Percentiles rank a stretch among this genome's conserved stretches.
Conservation (phyloP, 2,329 filamentous ascomycete species). For the Xylariaceae sp. region DNA sequence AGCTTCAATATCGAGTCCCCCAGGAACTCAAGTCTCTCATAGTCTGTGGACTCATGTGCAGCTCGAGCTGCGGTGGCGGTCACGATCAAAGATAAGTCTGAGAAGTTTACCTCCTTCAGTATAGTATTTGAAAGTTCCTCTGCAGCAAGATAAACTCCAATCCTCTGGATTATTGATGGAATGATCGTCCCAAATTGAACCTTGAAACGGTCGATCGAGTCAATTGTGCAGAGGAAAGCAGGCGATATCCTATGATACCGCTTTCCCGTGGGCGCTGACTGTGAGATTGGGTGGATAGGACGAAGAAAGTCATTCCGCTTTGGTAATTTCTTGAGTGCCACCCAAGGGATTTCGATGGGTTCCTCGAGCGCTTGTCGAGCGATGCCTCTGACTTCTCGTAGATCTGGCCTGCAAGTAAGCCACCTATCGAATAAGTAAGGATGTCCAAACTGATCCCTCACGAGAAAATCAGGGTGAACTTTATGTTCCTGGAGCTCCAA, state of each 20-base stretch:
- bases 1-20: slow-evolving; percentile 83
- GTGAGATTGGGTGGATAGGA: slow-evolving; percentile 12
- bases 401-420: slow-evolving; percentile 42
- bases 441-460: slow-evolving; percentile 35
- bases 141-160: slow-evolving; percentile 63
- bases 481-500: slow-evolving; percentile 20
- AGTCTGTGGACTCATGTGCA: slow-evolving; percentile 60
- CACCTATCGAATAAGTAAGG: slow-evolving; percentile 42
- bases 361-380: slow-evolving; percentile 36
- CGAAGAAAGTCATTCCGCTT: slow-evolving; percentile 59
- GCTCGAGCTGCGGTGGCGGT: slow-evolving; percentile 67
- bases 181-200: slow-evolving; percentile 58
- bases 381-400: slow-evolving; percentile 36
- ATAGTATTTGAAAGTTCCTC: slow-evolving; percentile 53
- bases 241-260: slow-evolving; percentile 44
- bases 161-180: slow-evolving; percentile 67
- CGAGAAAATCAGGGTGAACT: slow-evolving; percentile 30
- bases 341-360: slow-evolving; percentile 44
- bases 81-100: slow-evolving; percentile 52
- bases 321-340: slow-evolving; percentile 48
- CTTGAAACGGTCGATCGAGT: slow-evolving; percentile 42
- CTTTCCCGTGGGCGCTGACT: slow-evolving; percentile 31
- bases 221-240: slow-evolving; percentile 44
- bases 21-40: slow-evolving; percentile 81
- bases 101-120: slow-evolving; percentile 50